Evolutionary conservation across 208 protist genomes (phyloP).

Genomic region (Leptomonas pyrrhocoris): DNA sequence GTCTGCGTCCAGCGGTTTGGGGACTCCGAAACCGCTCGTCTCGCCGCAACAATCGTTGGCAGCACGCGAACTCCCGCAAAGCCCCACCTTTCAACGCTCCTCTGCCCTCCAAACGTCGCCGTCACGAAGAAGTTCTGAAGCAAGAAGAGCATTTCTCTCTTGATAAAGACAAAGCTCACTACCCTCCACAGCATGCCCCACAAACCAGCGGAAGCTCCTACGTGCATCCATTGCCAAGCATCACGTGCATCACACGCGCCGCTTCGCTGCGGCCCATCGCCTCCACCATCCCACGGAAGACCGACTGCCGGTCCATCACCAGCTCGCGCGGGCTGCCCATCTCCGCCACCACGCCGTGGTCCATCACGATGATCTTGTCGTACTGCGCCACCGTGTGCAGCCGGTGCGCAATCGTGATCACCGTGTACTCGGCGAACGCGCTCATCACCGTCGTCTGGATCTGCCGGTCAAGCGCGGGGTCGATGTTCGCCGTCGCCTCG

Average conservation of each 20-base stretch:
- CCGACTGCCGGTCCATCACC: conserved; percentile 25
- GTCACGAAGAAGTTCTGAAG: too few relatives aligned
- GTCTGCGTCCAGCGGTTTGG: too few relatives aligned
- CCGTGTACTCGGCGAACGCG: conserved; percentile 67
- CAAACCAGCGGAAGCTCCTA: too few relatives aligned
- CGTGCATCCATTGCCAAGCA: background rate
- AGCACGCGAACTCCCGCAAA: too few relatives aligned
- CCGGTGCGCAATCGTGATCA: conserved; percentile 82
- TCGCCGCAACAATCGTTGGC: too few relatives aligned
- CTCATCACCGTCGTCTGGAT: conserved; percentile 64
- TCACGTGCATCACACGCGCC: background rate
- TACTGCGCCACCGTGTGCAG: conserved; percentile 78
- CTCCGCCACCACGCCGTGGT: conserved; percentile 62
- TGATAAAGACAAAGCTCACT: too few relatives aligned
- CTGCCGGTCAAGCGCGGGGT: conserved; percentile 60
- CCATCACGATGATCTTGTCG: conserved; percentile 81
- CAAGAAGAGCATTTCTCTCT: too few relatives aligned
- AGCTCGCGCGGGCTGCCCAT: conserved; percentile 63
- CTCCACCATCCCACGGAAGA: conserved; percentile 53
- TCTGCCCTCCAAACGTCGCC: too few relatives aligned
- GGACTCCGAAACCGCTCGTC: too few relatives aligned
- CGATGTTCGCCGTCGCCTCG: conserved; percentile 80
- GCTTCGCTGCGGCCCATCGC: conserved; percentile 25
- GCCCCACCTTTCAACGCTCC: too few relatives aligned
- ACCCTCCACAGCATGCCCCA: too few relatives aligned